A percentile compares a stretch with the other conserved stretches of the same genome.
These are phyloP conservation scores for Volutella citrinella DNA, from an alignment of 2,329 filamentous ascomycete genomes.

Conservation along the genomic window DNA sequence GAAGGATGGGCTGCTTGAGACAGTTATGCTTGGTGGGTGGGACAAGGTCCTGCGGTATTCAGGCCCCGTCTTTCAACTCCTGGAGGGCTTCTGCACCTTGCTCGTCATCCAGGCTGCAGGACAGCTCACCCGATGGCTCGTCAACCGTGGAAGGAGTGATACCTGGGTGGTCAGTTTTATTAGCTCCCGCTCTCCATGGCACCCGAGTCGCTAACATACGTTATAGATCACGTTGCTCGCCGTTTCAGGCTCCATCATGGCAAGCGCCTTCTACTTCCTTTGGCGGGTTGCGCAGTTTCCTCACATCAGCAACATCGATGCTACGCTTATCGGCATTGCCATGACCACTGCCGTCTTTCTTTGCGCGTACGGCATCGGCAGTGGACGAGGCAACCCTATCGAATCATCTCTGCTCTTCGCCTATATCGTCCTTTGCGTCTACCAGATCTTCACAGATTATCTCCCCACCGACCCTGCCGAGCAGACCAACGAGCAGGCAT, in stretches of 20 bases:
- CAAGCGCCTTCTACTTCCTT: conserved; percentile 91
- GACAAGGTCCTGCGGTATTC: conserved; percentile 86
- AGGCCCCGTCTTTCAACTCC: conserved; percentile 88
- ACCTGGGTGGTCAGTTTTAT: conserved; percentile 85
- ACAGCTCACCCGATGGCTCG: conserved; percentile 91
- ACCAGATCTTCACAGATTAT: conserved; percentile 99
- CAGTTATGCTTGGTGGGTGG: conserved; percentile 79
- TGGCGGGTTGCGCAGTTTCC: conserved; percentile 95
- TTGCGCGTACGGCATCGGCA: conserved; percentile 90
- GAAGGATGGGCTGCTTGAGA: conserved; percentile 78
- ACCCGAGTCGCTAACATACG: conserved; percentile 26
- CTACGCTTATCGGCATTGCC: conserved; percentile 85
- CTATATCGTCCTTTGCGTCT: conserved; percentile 97
- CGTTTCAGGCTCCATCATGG: conserved; percentile 85
- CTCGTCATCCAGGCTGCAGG: conserved; percentile 93
- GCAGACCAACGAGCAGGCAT: conserved; percentile 45
- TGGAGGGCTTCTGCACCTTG: conserved; percentile 94
- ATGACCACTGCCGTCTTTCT: conserved; percentile 92
- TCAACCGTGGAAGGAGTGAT: conserved; percentile 89
- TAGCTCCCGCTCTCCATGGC: not conserved
- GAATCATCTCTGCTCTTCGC: conserved; percentile 94
- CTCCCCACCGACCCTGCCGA: conserved; percentile 71
- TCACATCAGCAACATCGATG: conserved; percentile 87
- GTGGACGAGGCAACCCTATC: conserved; percentile 88
- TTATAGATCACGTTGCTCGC: conserved; percentile 82